Evolutionary conservation across 495 filamentous ascomycete species (phyloP).

Genomic region (Penicillium turbatum): DNA sequence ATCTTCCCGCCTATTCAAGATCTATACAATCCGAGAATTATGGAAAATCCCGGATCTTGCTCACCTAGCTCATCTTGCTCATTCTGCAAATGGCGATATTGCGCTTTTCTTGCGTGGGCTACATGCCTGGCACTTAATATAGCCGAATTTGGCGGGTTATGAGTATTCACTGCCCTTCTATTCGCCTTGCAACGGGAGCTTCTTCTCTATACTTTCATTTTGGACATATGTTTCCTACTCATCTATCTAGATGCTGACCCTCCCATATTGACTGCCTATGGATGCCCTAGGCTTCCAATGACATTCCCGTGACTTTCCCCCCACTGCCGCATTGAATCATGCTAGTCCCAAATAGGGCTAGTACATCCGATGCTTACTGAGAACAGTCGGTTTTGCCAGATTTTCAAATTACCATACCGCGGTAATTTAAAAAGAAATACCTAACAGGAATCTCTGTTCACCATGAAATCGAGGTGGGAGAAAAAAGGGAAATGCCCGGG

Average conservation of each 20-base stretch:
- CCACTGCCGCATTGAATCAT: slow-evolving; percentile 13
- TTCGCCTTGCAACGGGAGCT: not conserved
- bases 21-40: not conserved
- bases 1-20: not conserved
- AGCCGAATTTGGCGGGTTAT: not conserved
- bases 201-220: not conserved
- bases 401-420: not conserved
- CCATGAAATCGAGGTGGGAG: not conserved
- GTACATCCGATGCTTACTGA: slow-evolving; percentile 2
- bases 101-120: not conserved
- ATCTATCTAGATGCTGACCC: slow-evolving; percentile 16
- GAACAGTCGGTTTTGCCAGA: slow-evolving; percentile 1
- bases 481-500: not conserved
- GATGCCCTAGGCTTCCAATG: slow-evolving; percentile 4
- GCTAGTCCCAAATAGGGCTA: slow-evolving; percentile 15
- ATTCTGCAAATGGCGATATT: not conserved
- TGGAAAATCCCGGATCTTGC: not conserved
- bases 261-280: slow-evolving; percentile 1
- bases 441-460: slow-evolving; percentile 3
- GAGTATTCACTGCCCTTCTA: not conserved
- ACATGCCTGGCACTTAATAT: not conserved
- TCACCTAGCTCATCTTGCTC: not conserved
- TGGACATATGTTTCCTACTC: not conserved
- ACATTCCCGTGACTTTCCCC: slow-evolving; percentile 19
- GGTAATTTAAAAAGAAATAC: not conserved